Evolutionary conservation across 2,329 filamentous ascomycete species (phyloP).

Genomic region (Zasmidium cellare): DNA sequence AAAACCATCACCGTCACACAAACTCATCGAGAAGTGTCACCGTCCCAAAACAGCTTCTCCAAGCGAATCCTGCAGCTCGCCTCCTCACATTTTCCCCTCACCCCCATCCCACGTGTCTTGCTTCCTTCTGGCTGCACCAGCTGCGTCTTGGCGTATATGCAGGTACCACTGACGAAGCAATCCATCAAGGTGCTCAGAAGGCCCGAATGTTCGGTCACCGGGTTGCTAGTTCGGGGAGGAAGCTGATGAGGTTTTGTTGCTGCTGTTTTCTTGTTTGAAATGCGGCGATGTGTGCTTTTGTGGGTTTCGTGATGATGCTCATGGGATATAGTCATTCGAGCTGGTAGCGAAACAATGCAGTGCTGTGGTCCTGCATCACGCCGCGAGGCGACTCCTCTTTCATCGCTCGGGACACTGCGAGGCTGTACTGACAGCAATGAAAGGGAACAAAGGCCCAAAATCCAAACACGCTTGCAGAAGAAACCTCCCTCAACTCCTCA

Average conservation of each 20-base stretch:
- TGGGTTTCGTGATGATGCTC: too few species aligned
- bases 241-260: too few species aligned
- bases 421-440: not conserved
- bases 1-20: too few species aligned
- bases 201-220: not conserved
- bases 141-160: not conserved
- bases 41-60: too few species aligned
- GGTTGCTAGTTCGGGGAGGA: too few species aligned
- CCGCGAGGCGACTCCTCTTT: not conserved
- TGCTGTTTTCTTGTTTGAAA: too few species aligned
- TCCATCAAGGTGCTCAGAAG: not conserved
- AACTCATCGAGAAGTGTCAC: too few species aligned
- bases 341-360: too few species aligned
- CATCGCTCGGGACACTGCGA: not conserved
- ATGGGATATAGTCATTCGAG: too few species aligned
- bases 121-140: not conserved
- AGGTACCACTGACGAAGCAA: not conserved
- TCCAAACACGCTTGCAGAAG: too few species aligned
- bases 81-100: not conserved
- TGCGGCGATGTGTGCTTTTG: too few species aligned
- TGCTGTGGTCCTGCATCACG: not conserved
- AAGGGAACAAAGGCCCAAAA: too few species aligned
- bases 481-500: not conserved
- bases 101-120: not conserved
- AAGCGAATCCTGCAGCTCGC: not conserved